Evolutionary conservation across 2,329 filamentous ascomycete genomes (phyloP).

Genomic region (Aureobasidium lini): DNA sequence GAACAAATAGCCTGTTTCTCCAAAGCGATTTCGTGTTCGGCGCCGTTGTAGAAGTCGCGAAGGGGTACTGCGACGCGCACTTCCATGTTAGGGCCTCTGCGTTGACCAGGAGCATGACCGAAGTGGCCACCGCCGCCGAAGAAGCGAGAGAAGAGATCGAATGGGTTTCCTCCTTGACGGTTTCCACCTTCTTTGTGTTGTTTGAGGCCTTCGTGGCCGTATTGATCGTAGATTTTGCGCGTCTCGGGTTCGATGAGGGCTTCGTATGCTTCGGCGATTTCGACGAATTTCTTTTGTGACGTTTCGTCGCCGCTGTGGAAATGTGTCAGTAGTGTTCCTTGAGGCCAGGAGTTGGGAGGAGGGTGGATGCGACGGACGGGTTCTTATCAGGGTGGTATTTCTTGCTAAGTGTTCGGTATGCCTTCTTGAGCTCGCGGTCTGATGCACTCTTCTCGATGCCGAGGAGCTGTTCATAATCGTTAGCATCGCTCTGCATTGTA

Average conservation of each 20-base stretch:
- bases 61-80: constrained; percentile 72
- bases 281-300: constrained; percentile 85
- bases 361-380: constrained; percentile 52
- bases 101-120: constrained; percentile 60
- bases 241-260: constrained; percentile 71
- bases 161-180: constrained; percentile 66
- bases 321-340: neutral
- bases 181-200: constrained; percentile 64
- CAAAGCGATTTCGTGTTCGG: constrained; percentile 76
- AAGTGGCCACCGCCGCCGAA: constrained; percentile 89
- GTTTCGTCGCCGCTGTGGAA: constrained; percentile 60
- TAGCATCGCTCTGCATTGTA: neutral
- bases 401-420: constrained; percentile 86
- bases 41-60: constrained; percentile 86
- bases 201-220: constrained; percentile 85
- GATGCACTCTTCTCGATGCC: constrained; percentile 71
- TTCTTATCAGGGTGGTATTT: constrained; percentile 98
- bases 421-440: constrained; percentile 85
- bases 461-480: constrained; percentile 54
- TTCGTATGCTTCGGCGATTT: constrained; percentile 93
- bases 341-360: neutral
- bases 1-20: constrained; percentile 96
- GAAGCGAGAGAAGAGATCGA: constrained; percentile 93
- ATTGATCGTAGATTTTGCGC: constrained; percentile 86
- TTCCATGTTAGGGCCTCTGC: constrained; percentile 82